Base-by-base conservation (phyloP, 148 eudicot genomes). In the Fagopyrum tataricum region DNA sequence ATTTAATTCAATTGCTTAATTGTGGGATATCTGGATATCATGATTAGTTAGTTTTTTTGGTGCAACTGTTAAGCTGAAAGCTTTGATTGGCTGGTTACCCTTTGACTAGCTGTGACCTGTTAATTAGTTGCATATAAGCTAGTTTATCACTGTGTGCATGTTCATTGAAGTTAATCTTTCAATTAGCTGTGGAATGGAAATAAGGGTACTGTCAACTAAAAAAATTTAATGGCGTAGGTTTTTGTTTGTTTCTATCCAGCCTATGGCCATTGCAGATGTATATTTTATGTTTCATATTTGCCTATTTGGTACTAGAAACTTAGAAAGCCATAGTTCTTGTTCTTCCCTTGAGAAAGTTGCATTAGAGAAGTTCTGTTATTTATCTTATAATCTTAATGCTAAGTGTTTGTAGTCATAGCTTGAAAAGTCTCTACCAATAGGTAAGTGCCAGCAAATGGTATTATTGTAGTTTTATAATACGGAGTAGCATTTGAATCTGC, bases 1-100 rank as follows among this genome's bases (percentile, higher is more conserved):
- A 76, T 72, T 86, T 73, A 71, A 71, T 41, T 67, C 31, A 70
- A 10, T 72, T 44, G 56, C 37, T 55, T 67, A 13, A 69, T 1
- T 41, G n/a, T 43, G 72, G 31, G 72, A 14, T 4, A 26, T 31
- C 41, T 49, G 31, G 72, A 14, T 4, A 26, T 31, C 41, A 26
- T 31, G 42, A 31, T 13, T 31, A 11, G 2, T 5, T 26, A 1
- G 10, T 24, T 26, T 55, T 21, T 21, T 21, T 1, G 3, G 67
- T 61, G 15, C 31, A 26, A 41, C 7, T 62, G 41, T 4, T 24
- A 24, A 62, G n/a, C 11, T 23, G 64, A 56, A 56, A 8, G 2
- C 21, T 56, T 53, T 53, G 2, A 53, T 56, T 8, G 23, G 37
- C 11, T 23, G 31, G 23, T 7, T 4, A 56, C 64, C 23, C 64